Conservation (phyloP, 75 land plant species). For the Gnetum montanum region DNA sequence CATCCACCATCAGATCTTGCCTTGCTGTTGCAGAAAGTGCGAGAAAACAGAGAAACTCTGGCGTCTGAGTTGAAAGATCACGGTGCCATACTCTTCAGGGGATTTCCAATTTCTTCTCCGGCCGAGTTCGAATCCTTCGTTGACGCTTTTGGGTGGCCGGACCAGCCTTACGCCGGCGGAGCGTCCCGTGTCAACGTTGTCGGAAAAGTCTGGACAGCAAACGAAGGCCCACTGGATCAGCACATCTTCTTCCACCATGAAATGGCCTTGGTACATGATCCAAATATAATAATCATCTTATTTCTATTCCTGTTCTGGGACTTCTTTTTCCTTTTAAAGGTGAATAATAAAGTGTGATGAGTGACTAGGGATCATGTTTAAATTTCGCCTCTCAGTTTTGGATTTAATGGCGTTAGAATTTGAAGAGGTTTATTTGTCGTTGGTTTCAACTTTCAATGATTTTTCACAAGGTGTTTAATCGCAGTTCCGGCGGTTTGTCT, state of each 20-base stretch:
- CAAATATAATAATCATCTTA: too few relatives aligned
- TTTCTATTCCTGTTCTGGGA: too few relatives aligned
- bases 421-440: too few relatives aligned
- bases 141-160: slow-evolving; percentile 35
- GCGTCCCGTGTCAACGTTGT: slow-evolving; percentile 17
- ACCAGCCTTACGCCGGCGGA: slow-evolving; percentile 22
- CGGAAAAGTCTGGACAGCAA: slow-evolving; percentile 33
- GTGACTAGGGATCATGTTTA: too few relatives aligned
- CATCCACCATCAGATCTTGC: neutral
- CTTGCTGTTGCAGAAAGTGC: neutral
- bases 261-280: slow-evolving; percentile 38
- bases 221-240: slow-evolving; percentile 26
- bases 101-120: slow-evolving; percentile 15
- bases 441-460: too few relatives aligned
- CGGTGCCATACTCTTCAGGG: slow-evolving; percentile 41
- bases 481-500: too few relatives aligned
- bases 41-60: slow-evolving; percentile 7
- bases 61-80: slow-evolving; percentile 14
- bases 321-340: too few relatives aligned
- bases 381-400: too few relatives aligned
- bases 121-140: slow-evolving; percentile 24
- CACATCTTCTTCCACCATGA: slow-evolving; percentile 44
- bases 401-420: too few relatives aligned
- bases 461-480: too few relatives aligned
- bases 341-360: too few relatives aligned